phyloP scores from a whole-genome alignment of 495 filamentous ascomycete genomes.

The Glutinoglossum americanum region DNA sequence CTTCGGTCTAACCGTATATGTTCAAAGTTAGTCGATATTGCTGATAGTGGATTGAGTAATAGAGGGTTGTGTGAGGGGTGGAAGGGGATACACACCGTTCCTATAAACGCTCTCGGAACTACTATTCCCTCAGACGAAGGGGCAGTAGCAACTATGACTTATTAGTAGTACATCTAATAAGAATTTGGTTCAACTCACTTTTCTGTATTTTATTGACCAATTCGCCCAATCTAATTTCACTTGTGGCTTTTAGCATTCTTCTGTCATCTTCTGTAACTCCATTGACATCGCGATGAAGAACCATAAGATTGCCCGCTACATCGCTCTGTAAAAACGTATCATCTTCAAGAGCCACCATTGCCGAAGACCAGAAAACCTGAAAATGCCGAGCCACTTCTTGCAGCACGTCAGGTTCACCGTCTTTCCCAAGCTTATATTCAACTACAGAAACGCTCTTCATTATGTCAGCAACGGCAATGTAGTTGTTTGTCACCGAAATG shows the following conservation, averaged over 20 bases:
- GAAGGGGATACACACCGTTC: constrained; percentile 44
- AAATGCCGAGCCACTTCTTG: constrained; percentile 61
- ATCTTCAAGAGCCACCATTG: constrained; percentile 45
- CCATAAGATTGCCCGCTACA: constrained; percentile 65
- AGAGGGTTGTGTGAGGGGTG: too few relatives aligned
- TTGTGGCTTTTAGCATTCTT: constrained; percentile 44
- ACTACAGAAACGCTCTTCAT: constrained; percentile 83
- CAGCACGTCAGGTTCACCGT: constrained; percentile 26
- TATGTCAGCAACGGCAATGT: constrained; percentile 71
- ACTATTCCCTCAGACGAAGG: constrained; percentile 38
- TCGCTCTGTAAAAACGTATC: constrained; percentile 64
- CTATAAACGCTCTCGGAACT: constrained; percentile 67
- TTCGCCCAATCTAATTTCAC: constrained; percentile 71
- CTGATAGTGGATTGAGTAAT: background rate
- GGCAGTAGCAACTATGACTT: constrained; percentile 20
- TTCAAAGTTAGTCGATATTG: background rate
- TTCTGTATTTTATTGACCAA: constrained; percentile 70
- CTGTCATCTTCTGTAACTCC: constrained; percentile 57
- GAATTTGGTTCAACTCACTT: constrained; percentile 16
- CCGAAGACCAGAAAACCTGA: constrained; percentile 61
- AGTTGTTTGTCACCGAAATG: constrained; percentile 41
- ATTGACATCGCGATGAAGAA: constrained; percentile 45
- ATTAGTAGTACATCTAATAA: constrained; percentile 13
- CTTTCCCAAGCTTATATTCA: constrained; percentile 31
- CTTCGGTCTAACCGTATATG: constrained; percentile 42